A percentile compares a stretch with the other conserved stretches of the same genome.
These are phyloP conservation scores for Lachancea quebecensis DNA, from an alignment of 805 yeast genomes.

Conservation along the genomic window DNA sequence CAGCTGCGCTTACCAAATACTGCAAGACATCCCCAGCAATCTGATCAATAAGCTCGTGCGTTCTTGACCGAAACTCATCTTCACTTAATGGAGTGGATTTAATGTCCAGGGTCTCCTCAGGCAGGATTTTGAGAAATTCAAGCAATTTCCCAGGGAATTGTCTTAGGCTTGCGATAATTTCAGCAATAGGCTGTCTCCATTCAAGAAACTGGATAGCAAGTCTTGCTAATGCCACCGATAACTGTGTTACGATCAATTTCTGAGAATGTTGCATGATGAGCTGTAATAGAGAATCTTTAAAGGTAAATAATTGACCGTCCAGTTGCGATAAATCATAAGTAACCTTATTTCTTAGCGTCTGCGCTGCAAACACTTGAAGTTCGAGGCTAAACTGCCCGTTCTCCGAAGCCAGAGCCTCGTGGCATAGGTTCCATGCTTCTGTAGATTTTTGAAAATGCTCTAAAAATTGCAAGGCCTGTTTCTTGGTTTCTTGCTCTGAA, in stretches of 20 bases:
- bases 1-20: constrained; percentile 46
- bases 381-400: constrained; percentile 38
- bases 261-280: constrained; percentile 38
- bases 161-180: constrained; percentile 45
- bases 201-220: constrained; percentile 67
- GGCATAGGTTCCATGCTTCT: constrained; percentile 73
- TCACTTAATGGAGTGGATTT: constrained; percentile 73
- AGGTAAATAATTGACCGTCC: constrained; percentile 43
- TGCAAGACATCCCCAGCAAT: constrained; percentile 65
- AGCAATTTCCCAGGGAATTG: constrained; percentile 43
- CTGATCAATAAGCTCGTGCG: constrained; percentile 51
- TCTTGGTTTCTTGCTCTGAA: constrained; percentile 29
- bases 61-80: constrained; percentile 66
- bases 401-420: constrained; percentile 41
- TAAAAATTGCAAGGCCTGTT: constrained; percentile 46
- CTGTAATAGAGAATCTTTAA: constrained; percentile 61
- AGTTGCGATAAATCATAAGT: constrained; percentile 81
- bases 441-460: constrained; percentile 78
- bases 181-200: constrained; percentile 69
- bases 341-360: constrained; percentile 77
- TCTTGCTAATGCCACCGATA: constrained; percentile 75
- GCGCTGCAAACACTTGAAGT: constrained; percentile 78
- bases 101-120: constrained; percentile 81
- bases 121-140: constrained; percentile 78
- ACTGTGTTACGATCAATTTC: constrained; percentile 69